Conservation (phyloP, 305 asterid species). For the Fraxinus dipetala region DNA sequence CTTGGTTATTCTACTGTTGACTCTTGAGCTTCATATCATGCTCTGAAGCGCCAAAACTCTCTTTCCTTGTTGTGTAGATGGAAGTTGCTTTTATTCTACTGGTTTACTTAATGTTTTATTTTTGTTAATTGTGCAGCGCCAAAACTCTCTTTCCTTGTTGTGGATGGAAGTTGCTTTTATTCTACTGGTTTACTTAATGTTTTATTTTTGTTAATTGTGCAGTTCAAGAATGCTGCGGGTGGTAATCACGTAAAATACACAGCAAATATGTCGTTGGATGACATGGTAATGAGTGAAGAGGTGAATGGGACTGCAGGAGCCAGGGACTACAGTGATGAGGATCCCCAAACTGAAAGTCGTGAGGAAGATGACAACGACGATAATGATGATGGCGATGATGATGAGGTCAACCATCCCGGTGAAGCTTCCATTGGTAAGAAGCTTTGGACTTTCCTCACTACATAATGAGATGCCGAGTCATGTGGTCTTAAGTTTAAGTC, state of each 20-base stretch:
- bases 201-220: conserved; percentile 25
- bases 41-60: neutral
- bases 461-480: conserved; percentile 34
- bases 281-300: conserved; percentile 51
- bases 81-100: neutral
- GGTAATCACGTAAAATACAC: conserved; percentile 26
- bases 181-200: neutral
- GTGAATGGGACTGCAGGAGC: conserved; percentile 47
- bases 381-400: conserved; percentile 44
- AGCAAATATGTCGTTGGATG: conserved; percentile 31
- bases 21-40: neutral
- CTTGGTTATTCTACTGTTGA: neutral
- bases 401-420: conserved; percentile 75
- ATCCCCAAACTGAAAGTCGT: conserved; percentile 33
- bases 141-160: neutral
- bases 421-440: conserved; percentile 85
- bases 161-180: neutral
- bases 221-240: conserved; percentile 44
- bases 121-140: conserved; percentile 32
- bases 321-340: conserved; percentile 38
- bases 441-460: conserved; percentile 87
- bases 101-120: neutral
- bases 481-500: conserved; percentile 20
- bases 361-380: conserved; percentile 38
- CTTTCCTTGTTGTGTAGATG: neutral